Base-by-base conservation (phyloP, 2,329 filamentous ascomycete genomes). In the Elsinoe ampelina region DNA sequence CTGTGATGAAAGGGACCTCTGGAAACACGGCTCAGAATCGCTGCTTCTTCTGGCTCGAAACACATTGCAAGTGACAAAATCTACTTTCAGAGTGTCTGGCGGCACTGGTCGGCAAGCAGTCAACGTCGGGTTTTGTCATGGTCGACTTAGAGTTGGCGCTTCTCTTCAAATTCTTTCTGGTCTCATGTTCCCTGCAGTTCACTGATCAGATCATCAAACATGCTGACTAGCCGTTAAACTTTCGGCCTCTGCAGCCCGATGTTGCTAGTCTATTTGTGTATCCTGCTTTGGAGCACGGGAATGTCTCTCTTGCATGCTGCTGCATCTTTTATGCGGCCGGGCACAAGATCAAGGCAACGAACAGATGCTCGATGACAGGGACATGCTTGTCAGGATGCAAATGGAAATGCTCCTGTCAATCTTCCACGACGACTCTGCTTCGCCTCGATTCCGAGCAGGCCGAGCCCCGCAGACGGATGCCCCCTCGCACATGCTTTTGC, bases 61-160 rank as follows among this genome's bases (percentile, higher is more conserved):
- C 48, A 26, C 34, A 38, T 6, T 34, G 32, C 26, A 10, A 22
- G 22, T 22, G 22, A 3, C 22, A 22, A 22, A 22, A 5, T 50
- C 26, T 35, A 15, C 26, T 7, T 30, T 8, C 2, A 30, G 7
- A 30, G 26, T 30, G 26, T 30, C 26, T 30, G 41, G 20, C 41
- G 41, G 41, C 5, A 45, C 11, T 30, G 19, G 20, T 7, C 41
- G 41, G 41, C 19, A 45, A 22, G 26, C 17, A 26, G 10, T 42
- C 15, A 15, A 17, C 11, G 8, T 15, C 22, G 11, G 12, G 48
- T 52, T 52, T 52, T 52, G 48, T 52, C 48, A 52, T 38, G 22
- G 19, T 43, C 15, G 22, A 39, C 19, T 52, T 52, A 52, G 48
- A 52, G 48, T 52, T 52, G 48, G 19, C 48, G 48, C 34, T 32